Percentiles rank a stretch among this genome's conserved stretches.
These are phyloP conservation scores for Alternaria hordeiaustralica DNA, from an alignment of 2,329 filamentous ascomycete genomes.

Conservation along the genomic window DNA sequence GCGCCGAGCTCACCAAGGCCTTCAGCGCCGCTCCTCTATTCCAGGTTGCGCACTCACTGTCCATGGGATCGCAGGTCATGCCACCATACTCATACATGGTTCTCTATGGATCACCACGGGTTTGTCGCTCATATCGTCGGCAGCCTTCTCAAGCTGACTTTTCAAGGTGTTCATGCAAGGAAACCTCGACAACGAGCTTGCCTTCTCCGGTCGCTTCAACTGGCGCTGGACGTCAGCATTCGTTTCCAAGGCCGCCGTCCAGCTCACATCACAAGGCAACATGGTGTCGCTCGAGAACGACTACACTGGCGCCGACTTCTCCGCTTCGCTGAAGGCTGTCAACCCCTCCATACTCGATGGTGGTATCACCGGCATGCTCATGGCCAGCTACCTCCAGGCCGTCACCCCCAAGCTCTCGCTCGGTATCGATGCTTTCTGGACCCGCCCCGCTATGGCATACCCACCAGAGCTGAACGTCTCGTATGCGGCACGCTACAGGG, in stretches of 20 bases:
- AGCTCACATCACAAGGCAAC: constrained; percentile 84
- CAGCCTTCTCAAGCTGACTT: constrained; percentile 26
- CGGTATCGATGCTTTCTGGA: constrained; percentile 92
- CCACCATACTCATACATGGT: constrained; percentile 95
- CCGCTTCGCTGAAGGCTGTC: constrained; percentile 87
- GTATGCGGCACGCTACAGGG: constrained; percentile 91
- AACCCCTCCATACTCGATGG: constrained; percentile 96
- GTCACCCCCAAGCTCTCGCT: constrained; percentile 86
- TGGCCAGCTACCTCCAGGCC: constrained; percentile 94
- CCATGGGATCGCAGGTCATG: constrained; percentile 86
- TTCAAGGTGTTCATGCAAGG: constrained; percentile 90
- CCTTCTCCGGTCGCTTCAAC: constrained; percentile 88
- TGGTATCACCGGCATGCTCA: constrained; percentile 90
- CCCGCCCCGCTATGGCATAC: constrained; percentile 80
- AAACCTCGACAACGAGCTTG: constrained; percentile 90
- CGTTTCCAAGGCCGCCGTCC: constrained; percentile 85
- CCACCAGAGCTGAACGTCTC: constrained; percentile 90
- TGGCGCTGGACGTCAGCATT: constrained; percentile 83
- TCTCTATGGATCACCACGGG: constrained; percentile 91
- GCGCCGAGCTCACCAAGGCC: constrained; percentile 94
- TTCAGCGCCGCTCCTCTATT: constrained; percentile 94
- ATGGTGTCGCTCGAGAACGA: constrained; percentile 96
- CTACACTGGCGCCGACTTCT: constrained; percentile 92
- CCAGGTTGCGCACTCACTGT: constrained; percentile 96
- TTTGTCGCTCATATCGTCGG: constrained; percentile 54